Evolutionary conservation across 169 alveolate genomes (phyloP), one percentile per base, ranked within the genome.

Genomic region (Eimeria brunetti): DNA sequence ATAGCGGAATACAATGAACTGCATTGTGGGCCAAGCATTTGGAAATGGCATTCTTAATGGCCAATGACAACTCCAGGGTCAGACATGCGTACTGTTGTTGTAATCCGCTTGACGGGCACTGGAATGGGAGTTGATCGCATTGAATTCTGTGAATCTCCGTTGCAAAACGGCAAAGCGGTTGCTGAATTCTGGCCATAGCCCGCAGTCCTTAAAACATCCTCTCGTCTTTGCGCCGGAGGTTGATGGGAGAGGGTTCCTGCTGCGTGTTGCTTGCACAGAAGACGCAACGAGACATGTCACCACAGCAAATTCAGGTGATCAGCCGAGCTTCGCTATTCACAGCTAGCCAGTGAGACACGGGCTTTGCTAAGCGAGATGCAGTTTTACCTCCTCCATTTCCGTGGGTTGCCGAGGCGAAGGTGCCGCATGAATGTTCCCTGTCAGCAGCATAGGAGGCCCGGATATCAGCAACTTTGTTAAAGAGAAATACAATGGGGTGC

Each of bases 81-180:
- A 51, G 16, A n/a, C 0, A 27, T 14, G 44, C 88, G 33, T 58
- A 84, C 91, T 36, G 78, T 84, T 53, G 91, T 84, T 24, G 91
- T 84, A 41, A 84, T 60, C 38, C 91, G 78, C 75, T 84, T 84
- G 58, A 84, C 41, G 5, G 36, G 64, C 33, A 81, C 78, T 5
- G 91, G 78, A 53, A 58, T 56, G 36, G 91, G 76, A 14, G 12
- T 33, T 41, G 91, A 22, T 12, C 71, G 24, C 60, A 60, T 36
- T 41, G 27, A 8, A 76, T 44, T 62, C 75, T 56, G 71, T 38
- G 56, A 41, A 58, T 84, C 91, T 36, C 38, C 58, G 36, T 60
- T 30, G 49, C 91, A 30, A 20, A 53, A 56, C 33, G 51, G 91
- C 76, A 84, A 36, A 27, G 78, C n/a, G 69, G 67, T 24, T 58